Percentiles rank a stretch among this genome's conserved stretches.
Evolutionary conservation across 306 rosid genomes (phyloP).

Genomic region (Cajanus cajan): DNA sequence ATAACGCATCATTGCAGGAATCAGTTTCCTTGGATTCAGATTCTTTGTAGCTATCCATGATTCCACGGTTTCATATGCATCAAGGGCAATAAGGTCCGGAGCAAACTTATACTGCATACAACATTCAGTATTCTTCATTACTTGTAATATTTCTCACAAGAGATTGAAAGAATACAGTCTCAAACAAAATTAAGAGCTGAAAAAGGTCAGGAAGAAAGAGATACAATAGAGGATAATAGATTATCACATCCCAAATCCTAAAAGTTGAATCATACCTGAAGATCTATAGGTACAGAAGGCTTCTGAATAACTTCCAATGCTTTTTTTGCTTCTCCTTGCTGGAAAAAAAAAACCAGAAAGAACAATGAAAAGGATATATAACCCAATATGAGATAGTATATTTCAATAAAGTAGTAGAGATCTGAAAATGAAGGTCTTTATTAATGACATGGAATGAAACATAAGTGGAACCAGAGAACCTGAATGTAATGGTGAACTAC

Average conservation of each 20-base stretch:
- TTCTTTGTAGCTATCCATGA: constrained; percentile 93
- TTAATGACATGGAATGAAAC: constrained; percentile 1
- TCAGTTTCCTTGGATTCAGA: constrained; percentile 90
- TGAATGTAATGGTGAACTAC: constrained; percentile 94
- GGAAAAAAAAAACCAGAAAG: constrained; percentile 22
- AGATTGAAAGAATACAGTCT: constrained; percentile 10
- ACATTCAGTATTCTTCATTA: constrained; percentile 14
- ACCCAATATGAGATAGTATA: constrained; percentile 5
- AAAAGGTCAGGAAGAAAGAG: neutral
- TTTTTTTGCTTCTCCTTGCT: constrained; percentile 98
- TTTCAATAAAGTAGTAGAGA: constrained; percentile 22
- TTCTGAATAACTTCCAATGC: constrained; percentile 93
- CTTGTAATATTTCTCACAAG: neutral
- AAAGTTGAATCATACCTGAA: constrained; percentile 63
- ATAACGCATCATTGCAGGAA: constrained; percentile 99
- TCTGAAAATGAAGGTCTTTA: neutral
- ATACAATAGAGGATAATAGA: constrained; percentile 7
- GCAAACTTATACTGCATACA: constrained; percentile 84
- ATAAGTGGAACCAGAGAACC: constrained; percentile 49
- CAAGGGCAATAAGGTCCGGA: constrained; percentile 95
- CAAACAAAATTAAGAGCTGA: neutral
- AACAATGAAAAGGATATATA: neutral
- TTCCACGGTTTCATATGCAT: constrained; percentile 98
- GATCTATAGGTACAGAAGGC: constrained; percentile 76
- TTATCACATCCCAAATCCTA: neutral